Evolutionary conservation across 768 basidiomycete species (phyloP).

Genomic region (Russula olivacea): DNA sequence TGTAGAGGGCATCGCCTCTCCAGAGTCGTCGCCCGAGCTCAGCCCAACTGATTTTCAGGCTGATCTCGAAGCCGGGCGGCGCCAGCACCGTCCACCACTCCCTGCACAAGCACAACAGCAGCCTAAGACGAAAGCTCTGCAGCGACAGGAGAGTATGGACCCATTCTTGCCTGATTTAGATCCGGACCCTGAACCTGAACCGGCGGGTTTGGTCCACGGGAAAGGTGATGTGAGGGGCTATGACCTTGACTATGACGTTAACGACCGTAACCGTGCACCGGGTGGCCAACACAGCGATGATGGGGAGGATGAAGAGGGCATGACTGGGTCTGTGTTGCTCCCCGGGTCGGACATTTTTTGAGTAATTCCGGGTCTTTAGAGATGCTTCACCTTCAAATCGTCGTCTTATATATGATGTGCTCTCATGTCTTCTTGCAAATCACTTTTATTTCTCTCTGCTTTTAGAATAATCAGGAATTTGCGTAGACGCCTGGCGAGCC

Average conservation of each 20-base stretch:
- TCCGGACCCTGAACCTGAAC: constrained; percentile 2
- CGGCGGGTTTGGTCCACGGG: background rate
- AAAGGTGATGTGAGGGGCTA: background rate
- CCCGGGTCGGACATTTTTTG: constrained; percentile 26
- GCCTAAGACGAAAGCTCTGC: constrained; percentile 4
- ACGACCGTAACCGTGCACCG: background rate
- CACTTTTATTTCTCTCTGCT: constrained; percentile 3
- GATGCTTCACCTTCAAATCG: background rate
- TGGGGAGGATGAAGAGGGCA: constrained; percentile 12
- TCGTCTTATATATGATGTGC: constrained; percentile 15
- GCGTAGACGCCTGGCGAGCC: background rate
- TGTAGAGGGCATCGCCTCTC: constrained; percentile 22
- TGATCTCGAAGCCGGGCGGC: constrained; percentile 17
- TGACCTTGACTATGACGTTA: constrained; percentile 17
- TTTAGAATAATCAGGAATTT: background rate
- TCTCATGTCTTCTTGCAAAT: background rate
- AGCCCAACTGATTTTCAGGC: constrained; percentile 13
- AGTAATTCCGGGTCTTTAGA: constrained; percentile 5
- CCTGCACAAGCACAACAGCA: background rate
- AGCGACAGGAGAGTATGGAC: constrained; percentile 19
- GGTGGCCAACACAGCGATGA: background rate
- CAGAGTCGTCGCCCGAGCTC: constrained; percentile 23
- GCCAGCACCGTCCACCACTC: background rate
- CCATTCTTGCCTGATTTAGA: constrained; percentile 22
- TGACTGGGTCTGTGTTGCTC: constrained; percentile 16